Percentiles rank a stretch among this genome's conserved stretches.
Evolutionary conservation across 2,329 filamentous ascomycete species (phyloP).

Genomic region (Botrytis squamosa): DNA sequence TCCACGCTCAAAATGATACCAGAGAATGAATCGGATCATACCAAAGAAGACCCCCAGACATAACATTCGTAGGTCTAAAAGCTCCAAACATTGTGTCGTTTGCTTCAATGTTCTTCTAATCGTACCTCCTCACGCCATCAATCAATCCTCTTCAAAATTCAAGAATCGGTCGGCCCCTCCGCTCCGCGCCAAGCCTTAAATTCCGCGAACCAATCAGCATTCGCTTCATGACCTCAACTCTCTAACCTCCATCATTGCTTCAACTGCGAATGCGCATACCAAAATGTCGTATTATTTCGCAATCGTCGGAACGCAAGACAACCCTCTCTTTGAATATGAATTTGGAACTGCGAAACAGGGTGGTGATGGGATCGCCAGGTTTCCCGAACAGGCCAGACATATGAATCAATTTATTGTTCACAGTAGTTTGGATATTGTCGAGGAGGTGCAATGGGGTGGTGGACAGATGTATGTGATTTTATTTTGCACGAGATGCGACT

Average conservation of each 20-base stretch:
- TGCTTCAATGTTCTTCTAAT: constrained; percentile 34
- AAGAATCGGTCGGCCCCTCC: constrained; percentile 26
- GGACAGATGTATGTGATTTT: constrained; percentile 68
- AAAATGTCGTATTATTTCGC: constrained; percentile 98
- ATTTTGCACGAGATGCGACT: constrained; percentile 8
- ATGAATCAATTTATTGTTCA: constrained; percentile 98
- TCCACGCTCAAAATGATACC: background rate
- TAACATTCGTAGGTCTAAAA: constrained; percentile 74
- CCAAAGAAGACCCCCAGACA: constrained; percentile 82
- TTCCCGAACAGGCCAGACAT: constrained; percentile 82
- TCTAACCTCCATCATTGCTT: constrained; percentile 18
- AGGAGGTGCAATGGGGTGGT: constrained; percentile 92
- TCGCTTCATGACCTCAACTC: constrained; percentile 23
- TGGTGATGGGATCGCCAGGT: constrained; percentile 87
- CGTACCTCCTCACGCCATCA: background rate
- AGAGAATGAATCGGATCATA: constrained; percentile 41
- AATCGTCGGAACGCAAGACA: constrained; percentile 93
- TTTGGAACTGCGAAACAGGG: constrained; percentile 96
- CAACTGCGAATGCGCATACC: background rate
- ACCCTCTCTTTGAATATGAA: constrained; percentile 93
- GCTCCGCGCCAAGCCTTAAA: constrained; percentile 32
- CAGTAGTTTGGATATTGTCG: constrained; percentile 88
- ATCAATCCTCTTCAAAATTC: constrained; percentile 23
- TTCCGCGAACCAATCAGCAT: constrained; percentile 32
- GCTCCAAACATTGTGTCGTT: constrained; percentile 70